phyloP scores from a whole-genome alignment of 306 rosid species.

The Prinsepia uniflora region DNA sequence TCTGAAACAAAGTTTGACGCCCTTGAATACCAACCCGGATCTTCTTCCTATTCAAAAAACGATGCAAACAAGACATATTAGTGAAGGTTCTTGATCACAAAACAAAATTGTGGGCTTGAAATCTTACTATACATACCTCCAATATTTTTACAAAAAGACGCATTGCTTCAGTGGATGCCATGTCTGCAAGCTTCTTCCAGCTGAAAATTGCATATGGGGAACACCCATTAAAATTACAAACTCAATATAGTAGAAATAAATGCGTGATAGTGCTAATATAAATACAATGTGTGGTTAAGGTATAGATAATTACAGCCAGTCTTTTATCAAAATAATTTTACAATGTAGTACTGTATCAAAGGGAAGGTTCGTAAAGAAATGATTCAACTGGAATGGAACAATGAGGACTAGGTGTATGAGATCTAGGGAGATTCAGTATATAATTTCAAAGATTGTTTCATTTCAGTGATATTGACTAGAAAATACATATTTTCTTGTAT shows the following conservation, averaged over 20 bases:
- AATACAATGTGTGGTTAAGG: neutral
- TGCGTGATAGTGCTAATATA: neutral
- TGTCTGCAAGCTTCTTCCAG: conserved; percentile 93
- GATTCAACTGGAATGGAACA: neutral
- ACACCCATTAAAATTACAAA: conserved; percentile 15
- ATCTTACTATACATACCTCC: conserved; percentile 50
- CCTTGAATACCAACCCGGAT: conserved; percentile 97
- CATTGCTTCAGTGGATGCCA: conserved; percentile 86
- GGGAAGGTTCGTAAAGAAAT: neutral
- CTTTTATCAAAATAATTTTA: neutral
- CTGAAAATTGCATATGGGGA: conserved; percentile 48
- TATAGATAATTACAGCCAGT: neutral
- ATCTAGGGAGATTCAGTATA: neutral
- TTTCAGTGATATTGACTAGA: neutral
- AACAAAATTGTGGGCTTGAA: conserved; percentile 17
- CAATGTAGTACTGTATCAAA: neutral
- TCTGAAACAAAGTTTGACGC: conserved; percentile 69
- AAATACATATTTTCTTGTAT: too few species aligned
- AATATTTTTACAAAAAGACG: conserved; percentile 96
- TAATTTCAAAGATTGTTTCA: neutral
- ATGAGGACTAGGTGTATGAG: neutral
- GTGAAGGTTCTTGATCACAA: conserved; percentile 17
- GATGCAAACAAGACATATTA: conserved; percentile 22
- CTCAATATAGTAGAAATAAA: neutral
- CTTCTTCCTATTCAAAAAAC: conserved; percentile 68